Evolutionary conservation across 2,329 filamentous ascomycete genomes (phyloP), one percentile per base, ranked within the genome.

Genomic region (Blastomyces silverae): DNA sequence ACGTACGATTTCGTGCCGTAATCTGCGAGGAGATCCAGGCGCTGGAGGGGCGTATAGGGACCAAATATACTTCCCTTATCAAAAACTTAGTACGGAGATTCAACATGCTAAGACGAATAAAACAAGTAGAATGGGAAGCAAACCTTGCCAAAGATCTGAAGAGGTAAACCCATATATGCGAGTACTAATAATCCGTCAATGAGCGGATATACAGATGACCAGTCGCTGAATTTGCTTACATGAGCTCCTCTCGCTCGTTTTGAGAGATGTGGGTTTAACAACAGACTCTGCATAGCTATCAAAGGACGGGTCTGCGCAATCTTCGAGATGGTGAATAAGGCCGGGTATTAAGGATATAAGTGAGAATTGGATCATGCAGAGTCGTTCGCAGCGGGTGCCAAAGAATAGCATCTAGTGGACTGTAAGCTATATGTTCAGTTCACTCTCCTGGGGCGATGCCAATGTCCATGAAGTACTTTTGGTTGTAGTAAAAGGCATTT

Each of bases 321-420:
- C 94, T 78, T 95, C 88, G n/a, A 99, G 84, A 71, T 89, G 91
- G 72, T 91, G 87, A 72, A 97, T 87, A 65, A 99, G 85, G 66
- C 92, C 92, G 58, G 94, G 94, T 79, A 99, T 95, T 72, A 99
- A 82, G 63, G 93, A 97, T 70, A 99, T 89, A 57, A 99, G 84
- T 55, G 93, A 94, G 79, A 97, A 99, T 77, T 99, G 94, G 79
- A 96, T 92, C 90, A 97, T 96, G 84, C 94, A 99, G 70, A 99
- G 81, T 69, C 90, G 85, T 77, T 99, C 94, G 77, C 94, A 97
- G 71, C 92, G 87, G n/a, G 93, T 92, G 67, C 94, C 92, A 72
- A 97, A 99, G 80, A 99, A 97, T 63, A 99, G 87, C 89, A 97
- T 97, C 92, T 96, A 70, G 0, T 37, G 10, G 70, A 56, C 63